phyloP scores from a whole-genome alignment of 1,284 basidiomycete genomes.

The Trichosporon ovoides region DNA sequence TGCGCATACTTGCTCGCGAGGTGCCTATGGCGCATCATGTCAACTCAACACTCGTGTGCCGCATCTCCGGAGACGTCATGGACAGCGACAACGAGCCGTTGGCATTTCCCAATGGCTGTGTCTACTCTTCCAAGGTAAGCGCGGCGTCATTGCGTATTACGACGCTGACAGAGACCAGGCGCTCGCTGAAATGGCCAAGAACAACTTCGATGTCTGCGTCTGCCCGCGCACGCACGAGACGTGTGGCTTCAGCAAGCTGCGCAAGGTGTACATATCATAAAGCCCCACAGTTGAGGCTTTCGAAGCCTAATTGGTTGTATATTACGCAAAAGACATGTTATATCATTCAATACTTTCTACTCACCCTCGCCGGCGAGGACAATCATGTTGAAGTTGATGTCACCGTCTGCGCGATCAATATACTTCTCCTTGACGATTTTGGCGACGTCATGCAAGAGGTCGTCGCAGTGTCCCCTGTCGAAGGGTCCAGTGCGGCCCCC shows the following conservation, averaged over 20 bases:
- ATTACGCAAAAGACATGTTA: too few species aligned
- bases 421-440: slow-evolving; percentile 63
- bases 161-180: slow-evolving; percentile 53
- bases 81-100: slow-evolving; percentile 86
- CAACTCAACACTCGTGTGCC: slow-evolving; percentile 91
- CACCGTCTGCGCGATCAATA: slow-evolving; percentile 50
- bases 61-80: slow-evolving; percentile 85
- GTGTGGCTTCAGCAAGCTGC: slow-evolving; percentile 62
- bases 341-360: background rate
- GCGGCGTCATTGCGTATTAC: slow-evolving; percentile 26
- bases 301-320: background rate
- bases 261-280: slow-evolving; percentile 67
- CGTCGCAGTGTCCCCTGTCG: slow-evolving; percentile 61
- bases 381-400: slow-evolving; percentile 48
- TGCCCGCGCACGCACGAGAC: slow-evolving; percentile 70
- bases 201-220: slow-evolving; percentile 64
- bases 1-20: slow-evolving; percentile 72
- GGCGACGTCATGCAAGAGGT: slow-evolving; percentile 68
- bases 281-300: background rate
- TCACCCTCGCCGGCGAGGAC: slow-evolving; percentile 42
- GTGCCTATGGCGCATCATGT: slow-evolving; percentile 91
- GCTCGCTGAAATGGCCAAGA: slow-evolving; percentile 72
- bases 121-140: slow-evolving; percentile 85
- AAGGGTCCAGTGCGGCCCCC: slow-evolving; percentile 66
- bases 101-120: slow-evolving; percentile 85